Evolutionary conservation across 2,329 filamentous ascomycete species (phyloP).

Genomic region (Chalara sp.): DNA sequence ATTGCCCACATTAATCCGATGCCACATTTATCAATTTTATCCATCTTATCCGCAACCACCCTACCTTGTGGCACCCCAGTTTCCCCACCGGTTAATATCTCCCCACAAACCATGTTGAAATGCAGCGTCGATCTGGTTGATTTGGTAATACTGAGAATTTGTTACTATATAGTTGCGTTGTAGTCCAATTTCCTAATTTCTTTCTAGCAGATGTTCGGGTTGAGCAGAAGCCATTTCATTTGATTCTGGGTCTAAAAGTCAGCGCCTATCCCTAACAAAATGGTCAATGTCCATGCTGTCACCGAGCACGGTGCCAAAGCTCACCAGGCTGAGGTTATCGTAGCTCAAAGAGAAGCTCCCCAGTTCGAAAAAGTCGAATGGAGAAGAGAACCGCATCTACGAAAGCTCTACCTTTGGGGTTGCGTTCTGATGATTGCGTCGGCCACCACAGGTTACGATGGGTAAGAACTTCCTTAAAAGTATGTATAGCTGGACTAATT

Average conservation of each 20-base stretch:
- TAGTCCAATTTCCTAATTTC: too few relatives aligned
- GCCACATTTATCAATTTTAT: too few relatives aligned
- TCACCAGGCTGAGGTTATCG: background rate
- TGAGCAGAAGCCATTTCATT: too few relatives aligned
- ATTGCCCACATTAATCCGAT: too few relatives aligned
- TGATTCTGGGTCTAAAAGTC: background rate
- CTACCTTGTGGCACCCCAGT: too few relatives aligned
- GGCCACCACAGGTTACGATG: conserved; percentile 1
- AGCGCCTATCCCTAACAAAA: background rate
- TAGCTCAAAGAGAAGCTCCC: background rate
- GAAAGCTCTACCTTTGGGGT: background rate
- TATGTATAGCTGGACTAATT: background rate
- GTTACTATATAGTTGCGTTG: too few relatives aligned
- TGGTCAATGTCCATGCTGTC: background rate
- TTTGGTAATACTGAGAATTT: too few relatives aligned
- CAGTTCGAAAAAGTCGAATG: background rate
- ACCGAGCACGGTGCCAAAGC: conserved; percentile 4
- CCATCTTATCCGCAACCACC: too few relatives aligned
- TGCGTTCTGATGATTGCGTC: background rate
- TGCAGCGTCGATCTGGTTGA: too few relatives aligned
- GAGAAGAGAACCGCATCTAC: background rate
- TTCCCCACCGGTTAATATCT: too few relatives aligned
- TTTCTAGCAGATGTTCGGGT: too few relatives aligned
- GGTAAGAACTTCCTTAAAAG: background rate
- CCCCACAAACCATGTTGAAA: too few relatives aligned